Conservation (phyloP, 345 rosid genomes). For the Citrus maxima region DNA sequence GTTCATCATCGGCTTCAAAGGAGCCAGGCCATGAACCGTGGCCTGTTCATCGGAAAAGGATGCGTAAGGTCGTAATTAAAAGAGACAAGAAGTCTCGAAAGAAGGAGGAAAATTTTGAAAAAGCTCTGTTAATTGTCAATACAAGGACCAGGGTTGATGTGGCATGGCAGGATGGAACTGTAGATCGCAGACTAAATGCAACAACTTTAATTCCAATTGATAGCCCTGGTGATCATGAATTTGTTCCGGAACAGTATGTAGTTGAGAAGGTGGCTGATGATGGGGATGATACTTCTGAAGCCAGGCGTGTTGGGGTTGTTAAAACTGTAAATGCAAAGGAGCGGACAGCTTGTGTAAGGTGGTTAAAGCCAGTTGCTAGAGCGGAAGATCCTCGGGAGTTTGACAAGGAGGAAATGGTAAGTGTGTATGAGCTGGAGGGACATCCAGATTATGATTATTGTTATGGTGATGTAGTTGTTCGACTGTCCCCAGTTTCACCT, state of each 20-base stretch:
- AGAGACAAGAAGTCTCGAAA: constrained; percentile 77
- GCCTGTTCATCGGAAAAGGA: constrained; percentile 90
- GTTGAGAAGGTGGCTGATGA: constrained; percentile 87
- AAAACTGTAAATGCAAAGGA: constrained; percentile 92
- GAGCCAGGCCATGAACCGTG: constrained; percentile 72
- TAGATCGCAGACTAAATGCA: constrained; percentile 49
- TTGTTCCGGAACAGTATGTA: constrained; percentile 86
- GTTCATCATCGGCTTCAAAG: constrained; percentile 53
- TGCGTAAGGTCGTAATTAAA: constrained; percentile 76
- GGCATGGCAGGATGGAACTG: constrained; percentile 87
- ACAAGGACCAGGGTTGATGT: constrained; percentile 74
- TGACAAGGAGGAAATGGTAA: constrained; percentile 81
- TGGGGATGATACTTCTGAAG: constrained; percentile 54
- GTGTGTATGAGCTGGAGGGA: constrained; percentile 91
- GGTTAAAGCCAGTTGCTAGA: constrained; percentile 72
- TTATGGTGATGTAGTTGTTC: constrained; percentile 88
- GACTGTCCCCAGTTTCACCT: constrained; percentile 64
- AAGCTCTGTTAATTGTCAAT: constrained; percentile 68
- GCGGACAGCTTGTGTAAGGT: constrained; percentile 78
- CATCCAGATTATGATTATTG: constrained; percentile 98
- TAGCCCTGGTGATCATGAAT: constrained; percentile 98
- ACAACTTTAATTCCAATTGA: constrained; percentile 78
- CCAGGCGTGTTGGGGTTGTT: constrained; percentile 79
- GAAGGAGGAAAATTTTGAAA: constrained; percentile 89
- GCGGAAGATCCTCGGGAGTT: constrained; percentile 88